Evolutionary conservation across 2,329 filamentous ascomycete genomes (phyloP).

Genomic region (Neobulgaria alba): DNA sequence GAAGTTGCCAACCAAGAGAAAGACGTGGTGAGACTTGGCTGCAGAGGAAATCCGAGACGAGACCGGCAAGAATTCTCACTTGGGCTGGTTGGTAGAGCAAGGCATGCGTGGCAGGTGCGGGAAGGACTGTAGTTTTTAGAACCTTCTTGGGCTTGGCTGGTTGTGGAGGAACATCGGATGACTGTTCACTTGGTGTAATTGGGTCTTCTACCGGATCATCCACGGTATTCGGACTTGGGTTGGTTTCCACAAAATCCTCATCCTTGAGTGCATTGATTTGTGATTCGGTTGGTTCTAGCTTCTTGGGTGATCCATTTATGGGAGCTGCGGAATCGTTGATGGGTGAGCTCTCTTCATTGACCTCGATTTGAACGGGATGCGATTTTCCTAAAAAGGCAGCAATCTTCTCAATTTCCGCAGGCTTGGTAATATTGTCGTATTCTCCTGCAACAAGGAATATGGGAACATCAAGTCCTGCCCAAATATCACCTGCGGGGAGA

Average conservation of each 20-base stretch:
- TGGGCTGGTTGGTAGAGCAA: conserved; percentile 72
- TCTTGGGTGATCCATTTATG: conserved; percentile 29
- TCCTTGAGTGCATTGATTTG: conserved; percentile 33
- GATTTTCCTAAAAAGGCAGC: conserved; percentile 32
- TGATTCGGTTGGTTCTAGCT: conserved; percentile 26
- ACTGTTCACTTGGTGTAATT: conserved; percentile 37
- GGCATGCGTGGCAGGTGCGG: conserved; percentile 71
- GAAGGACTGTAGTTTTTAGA: conserved; percentile 63
- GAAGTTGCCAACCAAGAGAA: conserved; percentile 81
- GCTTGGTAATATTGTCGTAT: conserved; percentile 67
- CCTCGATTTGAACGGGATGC: conserved; percentile 18
- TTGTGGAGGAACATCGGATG: conserved; percentile 37
- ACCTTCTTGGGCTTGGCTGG: conserved; percentile 41
- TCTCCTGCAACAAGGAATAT: conserved; percentile 73
- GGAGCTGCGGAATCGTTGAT: conserved; percentile 38
- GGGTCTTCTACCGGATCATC: conserved; percentile 38
- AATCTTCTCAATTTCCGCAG: conserved; percentile 62
- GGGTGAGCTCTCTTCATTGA: conserved; percentile 27
- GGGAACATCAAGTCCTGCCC: conserved; percentile 65
- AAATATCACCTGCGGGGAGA: conserved; percentile 59
- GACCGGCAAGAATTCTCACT: conserved; percentile 67
- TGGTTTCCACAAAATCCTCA: conserved; percentile 31
- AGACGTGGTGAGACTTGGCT: conserved; percentile 68
- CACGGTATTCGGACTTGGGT: conserved; percentile 16
- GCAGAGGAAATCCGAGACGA: conserved; percentile 75